Evolutionary conservation across 331 rosid species (phyloP), one percentile per base, ranked within the genome.

Genomic region (Acacia pycnantha): DNA sequence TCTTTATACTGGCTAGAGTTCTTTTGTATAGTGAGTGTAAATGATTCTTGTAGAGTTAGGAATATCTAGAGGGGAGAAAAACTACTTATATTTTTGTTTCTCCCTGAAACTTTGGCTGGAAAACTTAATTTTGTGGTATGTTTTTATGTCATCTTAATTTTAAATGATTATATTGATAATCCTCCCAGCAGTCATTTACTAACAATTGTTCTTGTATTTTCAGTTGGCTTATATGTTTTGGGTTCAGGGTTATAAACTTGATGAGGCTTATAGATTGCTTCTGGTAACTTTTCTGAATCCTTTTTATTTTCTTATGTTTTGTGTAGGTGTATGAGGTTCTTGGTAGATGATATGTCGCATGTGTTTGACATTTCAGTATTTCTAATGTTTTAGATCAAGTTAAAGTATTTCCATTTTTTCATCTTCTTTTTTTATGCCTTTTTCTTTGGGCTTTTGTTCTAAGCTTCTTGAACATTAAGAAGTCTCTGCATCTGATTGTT

Each of bases 211-310:
- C 79, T 83, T 83, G 37, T 44, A 67, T 81, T 84, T 58, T 87
- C 97, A 96, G 99, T 69, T 94, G 92, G 95, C 99, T 51, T 92
- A 91, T 82, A 91, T 96, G 97, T 94, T 87, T 86, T 96, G 99
- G 99, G 91, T 92, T 84, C 91, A 82, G 78, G 98, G 97, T 79
- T 96, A 96, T 83, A 83, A 83, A 82, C 94, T 96, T 72, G 74
- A 82, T 3, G 91, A 92, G 19, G 99, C 97, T 41, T 65, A 65
- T 77, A 73, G 73, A 70, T 77, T 94, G 81, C 92, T 96, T 80
- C 90, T 73, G 99, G 99, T 96, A 91, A 88, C 77, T 65, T 75
- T 51, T 12, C 82, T 65, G 40, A 72, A 35, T 47, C 14, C 68
- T 70, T 73, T 10, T 26, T 70, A 44, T 70, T 71, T 82, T 54